Evolutionary conservation across 345 rosid species (phyloP), one percentile per base, ranked within the genome.

Genomic region (Durio zibethinus): DNA sequence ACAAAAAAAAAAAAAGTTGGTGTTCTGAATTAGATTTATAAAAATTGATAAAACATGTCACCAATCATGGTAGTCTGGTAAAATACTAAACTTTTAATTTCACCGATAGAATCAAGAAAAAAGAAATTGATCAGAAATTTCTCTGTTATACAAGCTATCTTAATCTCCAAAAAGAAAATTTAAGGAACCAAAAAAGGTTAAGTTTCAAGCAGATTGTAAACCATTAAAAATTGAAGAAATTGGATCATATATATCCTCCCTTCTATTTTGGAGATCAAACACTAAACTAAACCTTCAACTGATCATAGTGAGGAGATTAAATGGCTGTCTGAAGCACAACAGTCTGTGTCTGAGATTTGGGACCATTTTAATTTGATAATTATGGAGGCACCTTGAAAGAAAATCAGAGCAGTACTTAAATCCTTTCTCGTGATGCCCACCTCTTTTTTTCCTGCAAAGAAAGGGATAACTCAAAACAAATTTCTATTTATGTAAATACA

Each of bases 321-420:
- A 77, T 76, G 75, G 50, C 59, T 47, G 79, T 45, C 76, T 72
- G 79, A 57, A 76, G 57, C 45, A 57, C 20, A 77, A 29, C 75
- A 29, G 77, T 47, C 65, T 47, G 36, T 77, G 82, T 75, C 78
- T 77, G 69, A 53, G 25, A 72, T 75, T 45, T 36, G 72, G 85
- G 82, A 82, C 79, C 84, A 82, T 20, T 76, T 69, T 75, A 52
- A 71, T 70, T 57, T 72, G 4, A 15, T 61, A 78, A 40, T 67
- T 50, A 56, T 76, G 40, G 36, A 25, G 61, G 71, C 18, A 53
- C 66, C 64, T 53, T 23, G 7, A 10, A 62, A 48, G 68, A 47
- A 75, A 62, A 45, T n/a, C n/a, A 11, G 48, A 20, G 14, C 20
- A 38, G 27, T 54, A 31, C 9, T n/a, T n/a, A 31, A 80, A 62